Base-by-base conservation (phyloP, 2,329 filamentous ascomycete genomes). In the Fulvia fulva region DNA sequence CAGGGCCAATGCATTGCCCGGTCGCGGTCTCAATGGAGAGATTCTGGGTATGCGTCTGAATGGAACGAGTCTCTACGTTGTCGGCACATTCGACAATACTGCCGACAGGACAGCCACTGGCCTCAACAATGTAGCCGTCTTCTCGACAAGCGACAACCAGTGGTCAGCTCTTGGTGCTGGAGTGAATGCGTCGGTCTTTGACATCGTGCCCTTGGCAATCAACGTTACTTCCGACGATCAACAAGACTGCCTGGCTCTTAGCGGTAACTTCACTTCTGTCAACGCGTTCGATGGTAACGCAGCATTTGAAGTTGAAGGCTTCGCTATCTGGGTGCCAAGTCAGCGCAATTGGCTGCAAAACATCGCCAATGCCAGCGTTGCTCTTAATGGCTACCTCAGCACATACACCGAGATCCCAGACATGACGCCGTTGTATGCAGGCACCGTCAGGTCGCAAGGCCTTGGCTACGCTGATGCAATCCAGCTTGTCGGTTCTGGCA, bases 301-400 rank as follows among this genome's bases (percentile, higher is more conserved):
- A 6, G 82, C 85, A 9, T 80, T 87, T 26, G 68, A 81, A 8
- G 88, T 86, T 0, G 75, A 84, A 52, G 91, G 92, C 1, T 91
- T 99, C 68, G 93, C 91, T 14, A 80, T 97, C 37, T 99, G 94
- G 94, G 87, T 97, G 7, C 90, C 90, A 2, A 95, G 91, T 3
- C 80, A 83, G 61, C 82, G 81, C 58, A 94, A 94, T 71, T 99
- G 94, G 94, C 80, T 99, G 16, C 85, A 91, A 70, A 94, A 95
- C 65, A 76, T 97, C 19, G 67, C 74, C 11, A 77, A 84, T 6
- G 76, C 83, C 7, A 81, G 86, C 30, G 85, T 89, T 55, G 80
- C 83, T 6, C 83, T 95, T 66, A 81, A 81, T 58, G 95, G 94
- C 37, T 77, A 86, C 56, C 80, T 99, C 47, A 88, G 87, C 19